Evolutionary conservation across 305 asterid species (phyloP), one percentile per base, ranked within the genome.

Genomic region (Ajuga reptans): DNA sequence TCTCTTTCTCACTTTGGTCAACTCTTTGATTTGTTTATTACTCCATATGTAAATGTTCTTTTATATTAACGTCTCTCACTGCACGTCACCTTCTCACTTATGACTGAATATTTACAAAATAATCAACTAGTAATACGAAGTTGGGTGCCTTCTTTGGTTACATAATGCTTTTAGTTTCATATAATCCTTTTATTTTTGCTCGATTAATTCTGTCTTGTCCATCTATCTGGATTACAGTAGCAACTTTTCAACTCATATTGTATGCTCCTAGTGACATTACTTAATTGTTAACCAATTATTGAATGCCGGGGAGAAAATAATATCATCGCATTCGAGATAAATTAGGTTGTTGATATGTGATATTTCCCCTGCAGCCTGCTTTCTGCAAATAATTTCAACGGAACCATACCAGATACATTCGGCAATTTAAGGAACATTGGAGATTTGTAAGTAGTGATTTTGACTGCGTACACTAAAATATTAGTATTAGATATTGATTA

Each of bases 351-450:
- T 78, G 69, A 76, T 52, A 39, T 43, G 63, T 39, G 72, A 64
- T 24, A 41, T 56, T 72, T 59, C 50, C 57, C 7, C 21, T 87
- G 87, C 94, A 92, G 98, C 69, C 62, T 80, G 73, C 87, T 92
- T 64, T 75, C 95, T 47, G 92, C 91, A 7, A 92, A 90, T 79
- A 82, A 86, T 79, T 74, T 92, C 81, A 83, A 73, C 0, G 98
- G 98, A 77, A 81, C 84, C 6, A 87, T 92, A 76, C 97, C 98
- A 0, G 79, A 10, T 73, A 57, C 73, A 12, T 90, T 62, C 64
- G 86, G 67, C 68, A 80, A 86, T 42, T 82, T 92, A 43, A 79
- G 64, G 84, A 85, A 88, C 86, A 73, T 92, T 84, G 77, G 80
- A 58, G 86, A 88, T 72, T 82, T 92, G 98, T 92, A 83, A 92